Percentiles rank a stretch among this genome's conserved stretches.
Evolutionary conservation across 2,329 filamentous ascomycete genomes (phyloP).

Genomic region (Botryotinia calthae): DNA sequence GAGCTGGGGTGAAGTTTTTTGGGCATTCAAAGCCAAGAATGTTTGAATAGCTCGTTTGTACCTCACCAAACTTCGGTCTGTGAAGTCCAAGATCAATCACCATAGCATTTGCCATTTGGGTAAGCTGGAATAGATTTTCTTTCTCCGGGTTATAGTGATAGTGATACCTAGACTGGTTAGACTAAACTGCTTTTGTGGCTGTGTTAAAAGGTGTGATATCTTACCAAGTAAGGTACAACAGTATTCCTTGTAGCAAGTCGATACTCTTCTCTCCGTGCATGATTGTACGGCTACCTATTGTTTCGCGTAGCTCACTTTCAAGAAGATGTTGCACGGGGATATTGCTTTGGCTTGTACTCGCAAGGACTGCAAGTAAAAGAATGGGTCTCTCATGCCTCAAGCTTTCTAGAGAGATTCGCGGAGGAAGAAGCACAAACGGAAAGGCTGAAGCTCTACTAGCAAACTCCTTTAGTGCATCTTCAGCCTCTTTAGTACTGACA

Average conservation of each 20-base stretch:
- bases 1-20: background rate
- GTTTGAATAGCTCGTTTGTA: background rate
- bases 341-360: conserved; percentile 48
- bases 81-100: conserved; percentile 36
- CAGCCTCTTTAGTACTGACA: conserved; percentile 24
- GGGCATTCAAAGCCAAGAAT: conserved; percentile 8
- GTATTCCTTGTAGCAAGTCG: conserved; percentile 55
- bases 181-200: background rate
- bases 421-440: conserved; percentile 34
- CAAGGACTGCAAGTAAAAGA: conserved; percentile 53
- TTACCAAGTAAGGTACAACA: conserved; percentile 58
- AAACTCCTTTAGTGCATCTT: conserved; percentile 26
- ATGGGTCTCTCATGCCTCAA: conserved; percentile 49
- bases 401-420: conserved; percentile 47
- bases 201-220: background rate
- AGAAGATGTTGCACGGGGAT: conserved; percentile 53
- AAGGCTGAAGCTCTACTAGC: conserved; percentile 23
- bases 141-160: conserved; percentile 36
- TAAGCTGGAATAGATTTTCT: conserved; percentile 39
- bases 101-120: conserved; percentile 37
- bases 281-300: conserved; percentile 56
- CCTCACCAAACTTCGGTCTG: conserved; percentile 3
- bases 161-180: conserved; percentile 33
- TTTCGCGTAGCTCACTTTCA: conserved; percentile 57
- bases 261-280: conserved; percentile 55